A percentile compares a stretch with the other conserved stretches of the same genome.
phyloP scores from a whole-genome alignment of 139 green algal species.

The Chlamydomonas eustigma region DNA sequence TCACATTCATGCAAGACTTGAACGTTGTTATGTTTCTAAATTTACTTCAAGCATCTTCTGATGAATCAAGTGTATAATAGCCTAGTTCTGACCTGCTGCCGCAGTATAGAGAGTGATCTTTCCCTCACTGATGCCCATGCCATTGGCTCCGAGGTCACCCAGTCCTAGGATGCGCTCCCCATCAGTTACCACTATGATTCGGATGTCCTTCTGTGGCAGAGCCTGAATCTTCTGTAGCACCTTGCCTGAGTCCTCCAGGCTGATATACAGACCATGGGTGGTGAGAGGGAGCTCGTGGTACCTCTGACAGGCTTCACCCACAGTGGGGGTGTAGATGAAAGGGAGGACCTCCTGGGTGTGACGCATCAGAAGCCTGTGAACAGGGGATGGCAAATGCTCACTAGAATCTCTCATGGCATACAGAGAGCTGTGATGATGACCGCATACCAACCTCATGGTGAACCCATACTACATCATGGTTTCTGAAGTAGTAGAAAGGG shows the following conservation, averaged over 20 bases:
- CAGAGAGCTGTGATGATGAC: too few species aligned
- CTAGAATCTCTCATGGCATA: too few species aligned
- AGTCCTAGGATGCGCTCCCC: slow-evolving; percentile 75
- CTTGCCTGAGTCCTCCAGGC: slow-evolving; percentile 11
- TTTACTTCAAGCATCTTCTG: too few species aligned
- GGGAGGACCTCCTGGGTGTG: slow-evolving; percentile 51
- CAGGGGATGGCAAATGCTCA: too few species aligned
- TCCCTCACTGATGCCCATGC: slow-evolving; percentile 63
- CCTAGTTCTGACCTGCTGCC: neutral
- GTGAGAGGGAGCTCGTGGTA: slow-evolving; percentile 59
- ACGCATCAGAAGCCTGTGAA: slow-evolving; percentile 18
- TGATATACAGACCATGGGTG: slow-evolving; percentile 51
- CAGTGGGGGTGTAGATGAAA: slow-evolving; percentile 66
- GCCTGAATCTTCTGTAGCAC: slow-evolving; percentile 28
- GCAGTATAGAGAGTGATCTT: slow-evolving; percentile 26
- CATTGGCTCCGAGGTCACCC: slow-evolving; percentile 71
- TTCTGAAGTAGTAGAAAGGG: too few species aligned
- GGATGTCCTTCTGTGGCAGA: slow-evolving; percentile 71
- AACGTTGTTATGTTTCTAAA: too few species aligned
- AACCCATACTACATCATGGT: too few species aligned
- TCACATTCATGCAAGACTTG: too few species aligned
- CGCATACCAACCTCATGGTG: too few species aligned
- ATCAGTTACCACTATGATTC: slow-evolving; percentile 68
- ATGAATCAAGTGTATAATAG: too few species aligned
- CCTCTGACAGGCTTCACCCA: slow-evolving; percentile 87